phyloP scores from a whole-genome alignment of 73 alveolate species.

The Blepharisma japonicum region DNA sequence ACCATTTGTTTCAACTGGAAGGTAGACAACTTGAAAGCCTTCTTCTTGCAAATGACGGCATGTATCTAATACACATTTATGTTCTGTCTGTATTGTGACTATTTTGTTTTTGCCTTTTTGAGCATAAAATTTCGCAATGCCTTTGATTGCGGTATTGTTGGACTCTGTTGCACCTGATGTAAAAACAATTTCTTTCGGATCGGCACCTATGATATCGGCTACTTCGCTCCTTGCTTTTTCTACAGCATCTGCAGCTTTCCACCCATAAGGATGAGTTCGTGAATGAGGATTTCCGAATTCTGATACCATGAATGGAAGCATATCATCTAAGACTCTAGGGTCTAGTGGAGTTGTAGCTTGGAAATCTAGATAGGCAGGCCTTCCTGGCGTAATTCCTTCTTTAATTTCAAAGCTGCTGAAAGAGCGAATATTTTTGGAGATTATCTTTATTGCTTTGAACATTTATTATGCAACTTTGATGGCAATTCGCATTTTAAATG shows the following conservation, averaged over 20 bases:
- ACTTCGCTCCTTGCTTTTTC: conserved; percentile 81
- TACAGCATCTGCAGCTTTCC: conserved; percentile 75
- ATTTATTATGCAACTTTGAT: too few relatives aligned
- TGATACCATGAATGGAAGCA: conserved; percentile 76
- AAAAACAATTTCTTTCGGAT: conserved; percentile 93
- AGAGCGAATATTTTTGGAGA: too few relatives aligned
- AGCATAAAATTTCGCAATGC: conserved; percentile 68
- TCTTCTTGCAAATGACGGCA: conserved; percentile 93
- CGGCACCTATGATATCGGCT: conserved; percentile 80
- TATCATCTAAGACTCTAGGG: conserved; percentile 78
- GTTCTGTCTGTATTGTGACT: conserved; percentile 95
- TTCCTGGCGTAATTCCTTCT: not conserved
- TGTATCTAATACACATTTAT: conserved; percentile 96
- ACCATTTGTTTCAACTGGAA: conserved; percentile 95
- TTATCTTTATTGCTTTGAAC: too few relatives aligned
- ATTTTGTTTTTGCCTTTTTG: conserved; percentile 82
- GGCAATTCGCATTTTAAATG: too few relatives aligned
- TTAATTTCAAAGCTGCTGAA: not conserved
- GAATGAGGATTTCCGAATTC: conserved; percentile 86
- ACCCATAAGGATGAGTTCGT: conserved; percentile 79
- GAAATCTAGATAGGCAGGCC: conserved; percentile 70
- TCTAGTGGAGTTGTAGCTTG: conserved; percentile 87
- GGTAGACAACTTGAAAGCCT: conserved; percentile 91
- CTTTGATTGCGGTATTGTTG: conserved; percentile 93
- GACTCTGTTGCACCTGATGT: conserved; percentile 99